A percentile compares a stretch with the other conserved stretches of the same genome.
Evolutionary conservation across 176 grass and related monocot genomes (phyloP).

Genomic region (Cocos nucifera): DNA sequence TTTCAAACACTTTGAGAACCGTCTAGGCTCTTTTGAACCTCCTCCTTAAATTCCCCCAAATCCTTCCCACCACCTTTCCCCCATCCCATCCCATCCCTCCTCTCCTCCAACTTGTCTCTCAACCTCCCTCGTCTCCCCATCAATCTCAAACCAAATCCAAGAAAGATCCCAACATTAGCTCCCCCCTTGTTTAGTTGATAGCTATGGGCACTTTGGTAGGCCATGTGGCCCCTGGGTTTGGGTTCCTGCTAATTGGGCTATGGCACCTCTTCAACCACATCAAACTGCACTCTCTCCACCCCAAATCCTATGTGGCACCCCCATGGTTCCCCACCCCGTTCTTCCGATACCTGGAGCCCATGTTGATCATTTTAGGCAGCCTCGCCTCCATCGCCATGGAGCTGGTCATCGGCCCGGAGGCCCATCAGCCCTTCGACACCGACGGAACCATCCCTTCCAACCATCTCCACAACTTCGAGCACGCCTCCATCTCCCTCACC

Average conservation of each 20-base stretch:
- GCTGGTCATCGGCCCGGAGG: constrained; percentile 68
- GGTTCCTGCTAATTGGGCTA: constrained; percentile 75
- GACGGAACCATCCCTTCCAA: constrained; percentile 77
- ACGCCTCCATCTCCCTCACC: constrained; percentile 81
- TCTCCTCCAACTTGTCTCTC: no score
- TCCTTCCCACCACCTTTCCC: no score
- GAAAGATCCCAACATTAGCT: neutral
- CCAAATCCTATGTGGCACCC: constrained; percentile 50
- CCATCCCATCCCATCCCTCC: no score
- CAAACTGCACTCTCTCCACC: constrained; percentile 47
- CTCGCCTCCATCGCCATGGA: constrained; percentile 68
- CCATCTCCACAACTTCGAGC: constrained; percentile 98
- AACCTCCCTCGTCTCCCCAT: no score
- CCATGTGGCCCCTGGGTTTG: constrained; percentile 70
- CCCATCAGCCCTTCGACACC: constrained; percentile 74
- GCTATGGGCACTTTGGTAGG: constrained; percentile 71
- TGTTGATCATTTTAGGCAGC: constrained; percentile 47
- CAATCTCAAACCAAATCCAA: no score
- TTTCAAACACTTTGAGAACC: no score
- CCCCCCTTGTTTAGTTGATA: neutral
- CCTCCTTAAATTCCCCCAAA: no score
- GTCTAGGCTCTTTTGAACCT: no score
- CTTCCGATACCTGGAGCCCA: constrained; percentile 49
- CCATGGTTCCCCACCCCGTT: constrained; percentile 61
- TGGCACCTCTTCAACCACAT: constrained; percentile 87